A percentile compares a stretch with the other conserved stretches of the same genome.
These are phyloP conservation scores for Suhomyces prunicola DNA, from an alignment of 805 yeast genomes.

Conservation along the genomic window DNA sequence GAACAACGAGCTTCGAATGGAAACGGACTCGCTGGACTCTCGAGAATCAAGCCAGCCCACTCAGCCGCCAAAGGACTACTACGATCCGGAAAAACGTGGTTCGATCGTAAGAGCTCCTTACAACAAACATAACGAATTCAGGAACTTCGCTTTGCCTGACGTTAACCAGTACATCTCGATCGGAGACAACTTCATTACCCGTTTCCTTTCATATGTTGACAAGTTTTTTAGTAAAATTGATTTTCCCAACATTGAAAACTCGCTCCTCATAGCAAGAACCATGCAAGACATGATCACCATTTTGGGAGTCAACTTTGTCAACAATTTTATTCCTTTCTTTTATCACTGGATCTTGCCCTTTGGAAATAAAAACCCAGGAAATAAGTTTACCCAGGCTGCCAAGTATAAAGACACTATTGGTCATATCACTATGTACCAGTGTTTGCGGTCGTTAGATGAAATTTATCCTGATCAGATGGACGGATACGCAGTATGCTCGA, in stretches of 20 bases:
- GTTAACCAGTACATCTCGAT: slow-evolving; percentile 39
- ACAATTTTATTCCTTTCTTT: slow-evolving; percentile 45
- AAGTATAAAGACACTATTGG: slow-evolving; percentile 33
- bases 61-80: background rate
- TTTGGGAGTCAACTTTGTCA: slow-evolving; percentile 47
- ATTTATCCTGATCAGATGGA: slow-evolving; percentile 24
- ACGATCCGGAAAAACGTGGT: background rate
- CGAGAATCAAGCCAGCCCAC: slow-evolving; percentile 1
- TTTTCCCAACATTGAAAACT: slow-evolving; percentile 20
- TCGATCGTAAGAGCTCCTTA: slow-evolving; percentile 6
- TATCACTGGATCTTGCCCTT: slow-evolving; percentile 39
- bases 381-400: slow-evolving; percentile 9
- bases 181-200: slow-evolving; percentile 39
- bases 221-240: slow-evolving; percentile 27
- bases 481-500: slow-evolving; percentile 18
- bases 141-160: slow-evolving; percentile 36
- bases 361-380: slow-evolving; percentile 2
- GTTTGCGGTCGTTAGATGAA: slow-evolving; percentile 25
- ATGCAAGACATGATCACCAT: slow-evolving; percentile 21
- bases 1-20: slow-evolving; percentile 24
- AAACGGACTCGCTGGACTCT: background rate
- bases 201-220: slow-evolving; percentile 36
- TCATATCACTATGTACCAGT: slow-evolving; percentile 23
- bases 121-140: slow-evolving; percentile 11
- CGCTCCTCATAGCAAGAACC: slow-evolving; percentile 18